phyloP scores from a whole-genome alignment of 306 rosid species.

The Styphnolobium japonicum region DNA sequence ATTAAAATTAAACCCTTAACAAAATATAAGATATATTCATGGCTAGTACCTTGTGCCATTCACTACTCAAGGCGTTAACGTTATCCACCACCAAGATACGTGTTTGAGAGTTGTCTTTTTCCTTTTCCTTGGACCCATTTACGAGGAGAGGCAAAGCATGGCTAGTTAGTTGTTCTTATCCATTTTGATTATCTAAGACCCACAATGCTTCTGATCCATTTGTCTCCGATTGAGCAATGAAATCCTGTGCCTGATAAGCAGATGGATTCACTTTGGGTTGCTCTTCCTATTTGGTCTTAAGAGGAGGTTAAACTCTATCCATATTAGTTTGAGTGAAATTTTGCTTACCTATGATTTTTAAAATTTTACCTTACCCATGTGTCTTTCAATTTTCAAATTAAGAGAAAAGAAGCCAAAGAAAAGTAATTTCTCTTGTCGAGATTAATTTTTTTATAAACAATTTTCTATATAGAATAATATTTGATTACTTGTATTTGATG shows the following conservation, averaged over 20 bases:
- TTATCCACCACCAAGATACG: constrained; percentile 7
- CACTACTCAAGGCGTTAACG: neutral
- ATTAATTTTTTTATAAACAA: too few relatives aligned
- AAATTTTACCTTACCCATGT: too few relatives aligned
- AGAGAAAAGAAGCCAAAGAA: too few relatives aligned
- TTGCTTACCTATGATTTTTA: too few relatives aligned
- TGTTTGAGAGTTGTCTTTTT: neutral
- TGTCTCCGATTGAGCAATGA: neutral
- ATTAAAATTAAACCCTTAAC: too few relatives aligned
- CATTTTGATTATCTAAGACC: neutral
- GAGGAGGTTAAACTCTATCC: too few relatives aligned
- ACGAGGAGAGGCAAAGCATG: neutral
- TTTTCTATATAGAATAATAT: too few relatives aligned
- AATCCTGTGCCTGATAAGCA: neutral
- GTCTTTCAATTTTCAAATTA: too few relatives aligned
- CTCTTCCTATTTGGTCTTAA: neutral
- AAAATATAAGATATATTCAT: neutral
- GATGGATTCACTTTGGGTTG: neutral
- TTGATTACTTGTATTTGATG: too few relatives aligned
- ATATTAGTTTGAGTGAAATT: too few relatives aligned
- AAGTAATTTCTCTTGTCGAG: too few relatives aligned
- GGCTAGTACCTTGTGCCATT: neutral
- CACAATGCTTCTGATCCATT: neutral
- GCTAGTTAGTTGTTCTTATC: neutral
- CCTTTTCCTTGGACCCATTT: neutral